These are phyloP conservation scores for Lepraria neglecta DNA, from an alignment of 495 filamentous ascomycete species.

Conservation along the genomic window DNA sequence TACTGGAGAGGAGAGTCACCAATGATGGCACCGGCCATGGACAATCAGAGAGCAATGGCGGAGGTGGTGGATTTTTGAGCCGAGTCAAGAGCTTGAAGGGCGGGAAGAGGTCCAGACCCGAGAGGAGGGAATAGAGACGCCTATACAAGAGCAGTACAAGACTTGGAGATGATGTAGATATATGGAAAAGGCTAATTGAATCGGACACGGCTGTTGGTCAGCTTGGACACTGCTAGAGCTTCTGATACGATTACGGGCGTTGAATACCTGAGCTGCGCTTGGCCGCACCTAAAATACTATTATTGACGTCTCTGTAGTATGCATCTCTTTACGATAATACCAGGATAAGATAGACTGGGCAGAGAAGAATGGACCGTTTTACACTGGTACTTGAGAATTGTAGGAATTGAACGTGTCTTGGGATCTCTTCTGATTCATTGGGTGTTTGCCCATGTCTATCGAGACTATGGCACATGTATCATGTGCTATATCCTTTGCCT, in stretches of 20 bases:
- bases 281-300: neutral
- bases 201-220: neutral
- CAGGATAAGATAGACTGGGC: slow-evolving; percentile 7
- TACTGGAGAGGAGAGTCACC: slow-evolving; percentile 63
- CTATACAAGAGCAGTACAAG: neutral
- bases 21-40: slow-evolving; percentile 49
- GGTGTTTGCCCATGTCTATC: too few relatives aligned
- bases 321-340: neutral
- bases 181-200: neutral
- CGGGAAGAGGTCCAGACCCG: slow-evolving; percentile 39
- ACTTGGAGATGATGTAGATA: neutral
- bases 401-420: neutral
- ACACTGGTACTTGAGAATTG: neutral
- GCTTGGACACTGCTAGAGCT: neutral
- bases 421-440: neutral
- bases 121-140: slow-evolving; percentile 29
- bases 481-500: too few relatives aligned
- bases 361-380: neutral
- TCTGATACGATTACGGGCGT: neutral
- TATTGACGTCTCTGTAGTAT: neutral
- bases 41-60: slow-evolving; percentile 6
- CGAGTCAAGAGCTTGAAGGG: slow-evolving; percentile 85
- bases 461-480: too few relatives aligned
- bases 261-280: slow-evolving; percentile 6
- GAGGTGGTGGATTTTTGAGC: slow-evolving; percentile 59